Base-by-base conservation (phyloP, 139 green algal species). In the Axilococcus clingmanii region DNA sequence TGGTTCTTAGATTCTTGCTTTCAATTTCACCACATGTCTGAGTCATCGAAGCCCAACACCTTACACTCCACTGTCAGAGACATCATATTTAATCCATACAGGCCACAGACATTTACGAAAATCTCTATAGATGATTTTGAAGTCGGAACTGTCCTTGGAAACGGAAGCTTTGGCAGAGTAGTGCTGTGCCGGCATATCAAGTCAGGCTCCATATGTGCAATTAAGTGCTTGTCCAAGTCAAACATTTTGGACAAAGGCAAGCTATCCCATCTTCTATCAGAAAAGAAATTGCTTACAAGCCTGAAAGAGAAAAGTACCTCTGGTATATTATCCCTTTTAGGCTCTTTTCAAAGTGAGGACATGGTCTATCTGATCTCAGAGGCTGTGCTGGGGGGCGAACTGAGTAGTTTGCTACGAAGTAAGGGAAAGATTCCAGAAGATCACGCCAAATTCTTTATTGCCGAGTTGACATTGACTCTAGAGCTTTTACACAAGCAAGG, bases 301-400 rank as follows among this genome's bases (percentile, higher is more conserved):
- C 54, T 90, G 53, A 41, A 27, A 0, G 40, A 69, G 14, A 29
- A 80, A 32, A 53, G 77, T 24, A 61, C 82, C 67, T 71, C 78
- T 7, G 84, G 85, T 65, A 44, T 91, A 34, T 68, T 89, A 17
- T 65, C 66, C 29, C 41, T 88, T 30, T 37, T 61, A 0, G 64
- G 49, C 24, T 57, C 50, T 25, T 94, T 85, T 62, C 86, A 93
- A 63, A 79, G 91, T 40, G 48, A 54, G 1, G 35, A 68, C n/a
- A 78, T 60, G 43, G 48, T 94, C 8, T 85, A 89, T 60, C 59
- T 94, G 19, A 69, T 89, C 0, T 73, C 87, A 77, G 83, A 94
- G 47, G 89, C 71, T 47, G 77, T 88, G 44, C 45, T 64, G 12
- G 85, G 85, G 4, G 79, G 84, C 2, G 83, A 93, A 68, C 75